phyloP scores from a whole-genome alignment of 768 basidiomycete species.

The Cantharellus anzutake region DNA sequence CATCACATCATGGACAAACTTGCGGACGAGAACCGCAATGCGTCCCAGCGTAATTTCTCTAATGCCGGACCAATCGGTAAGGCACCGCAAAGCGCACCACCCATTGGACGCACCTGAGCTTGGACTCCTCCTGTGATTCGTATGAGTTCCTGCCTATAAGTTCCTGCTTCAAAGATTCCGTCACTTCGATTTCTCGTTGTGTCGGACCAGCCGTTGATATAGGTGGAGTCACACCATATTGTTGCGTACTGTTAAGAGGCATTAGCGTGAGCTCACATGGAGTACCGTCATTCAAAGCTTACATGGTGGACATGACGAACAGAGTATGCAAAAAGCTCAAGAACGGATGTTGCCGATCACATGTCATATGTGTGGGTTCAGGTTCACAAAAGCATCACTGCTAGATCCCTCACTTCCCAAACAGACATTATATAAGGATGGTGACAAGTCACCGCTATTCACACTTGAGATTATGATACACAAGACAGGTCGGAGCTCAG shows the following conservation, averaged over 20 bases:
- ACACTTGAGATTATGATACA: no score
- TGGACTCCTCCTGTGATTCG: conserved; percentile 74
- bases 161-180: conserved; percentile 75
- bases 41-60: conserved; percentile 90
- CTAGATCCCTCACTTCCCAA: no score
- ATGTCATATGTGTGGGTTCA: no score
- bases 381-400: no score
- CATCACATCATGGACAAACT: conserved; percentile 76
- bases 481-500: no score
- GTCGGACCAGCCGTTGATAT: conserved; percentile 62
- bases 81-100: neutral
- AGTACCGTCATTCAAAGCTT: no score
- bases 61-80: neutral
- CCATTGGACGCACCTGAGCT: conserved; percentile 48
- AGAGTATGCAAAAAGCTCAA: no score
- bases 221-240: conserved; percentile 58
- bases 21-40: conserved; percentile 73
- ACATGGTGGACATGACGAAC: no score
- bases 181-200: conserved; percentile 66
- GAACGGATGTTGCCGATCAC: no score
- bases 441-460: no score
- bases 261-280: neutral
- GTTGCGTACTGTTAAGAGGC: neutral
- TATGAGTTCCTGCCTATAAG: conserved; percentile 70
- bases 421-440: no score